phyloP scores from a whole-genome alignment of 441 rosid genomes.

The Raphanus hybrid region DNA sequence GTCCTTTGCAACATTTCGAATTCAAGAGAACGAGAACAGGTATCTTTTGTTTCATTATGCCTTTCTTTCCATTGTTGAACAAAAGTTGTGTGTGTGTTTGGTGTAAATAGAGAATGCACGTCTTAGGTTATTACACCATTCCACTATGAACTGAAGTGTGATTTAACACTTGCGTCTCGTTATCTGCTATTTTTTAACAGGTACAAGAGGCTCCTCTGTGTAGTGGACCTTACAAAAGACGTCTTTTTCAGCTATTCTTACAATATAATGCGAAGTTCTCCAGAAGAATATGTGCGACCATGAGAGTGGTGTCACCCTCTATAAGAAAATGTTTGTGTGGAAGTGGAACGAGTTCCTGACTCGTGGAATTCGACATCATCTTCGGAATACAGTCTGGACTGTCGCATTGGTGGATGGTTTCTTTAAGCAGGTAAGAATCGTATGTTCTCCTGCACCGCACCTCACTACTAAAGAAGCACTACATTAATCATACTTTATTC shows the following conservation, averaged over 20 bases:
- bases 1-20: slow-evolving; percentile 47
- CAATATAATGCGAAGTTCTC: slow-evolving; percentile 86
- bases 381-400: slow-evolving; percentile 93
- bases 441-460: background rate
- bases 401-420: slow-evolving; percentile 96
- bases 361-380: slow-evolving; percentile 82
- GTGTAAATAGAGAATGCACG: background rate
- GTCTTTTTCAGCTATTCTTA: slow-evolving; percentile 98
- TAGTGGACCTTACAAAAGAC: slow-evolving; percentile 96
- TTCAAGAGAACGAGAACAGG: slow-evolving; percentile 82
- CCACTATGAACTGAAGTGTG: slow-evolving; percentile 9
- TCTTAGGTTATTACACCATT: background rate
- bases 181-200: slow-evolving; percentile 45
- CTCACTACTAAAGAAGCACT: slow-evolving; percentile 1
- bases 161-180: slow-evolving; percentile 15
- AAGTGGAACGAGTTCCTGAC: slow-evolving; percentile 99
- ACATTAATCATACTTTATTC: no score
- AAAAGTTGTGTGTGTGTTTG: background rate
- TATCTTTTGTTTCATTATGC: slow-evolving; percentile 26
- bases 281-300: slow-evolving; percentile 79
- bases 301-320: slow-evolving; percentile 67
- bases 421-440: slow-evolving; percentile 88
- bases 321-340: slow-evolving; percentile 99
- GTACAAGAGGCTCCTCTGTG: slow-evolving; percentile 94
- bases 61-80: background rate